phyloP scores from a whole-genome alignment of 139 green algal species.

The Coelastrella sp. region DNA sequence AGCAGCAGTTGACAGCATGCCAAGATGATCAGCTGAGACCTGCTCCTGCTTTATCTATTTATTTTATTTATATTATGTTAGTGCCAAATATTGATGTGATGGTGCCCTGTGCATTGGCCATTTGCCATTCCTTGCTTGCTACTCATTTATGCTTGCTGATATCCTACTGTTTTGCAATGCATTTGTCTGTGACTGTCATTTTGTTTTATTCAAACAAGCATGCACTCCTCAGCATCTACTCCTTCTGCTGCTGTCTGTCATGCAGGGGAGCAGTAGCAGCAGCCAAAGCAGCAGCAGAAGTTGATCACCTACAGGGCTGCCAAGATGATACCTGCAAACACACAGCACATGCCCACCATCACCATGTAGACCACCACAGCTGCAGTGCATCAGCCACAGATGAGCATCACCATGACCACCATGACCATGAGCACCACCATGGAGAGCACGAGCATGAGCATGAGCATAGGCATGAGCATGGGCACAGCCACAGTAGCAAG shows the following conservation, averaged over 20 bases:
- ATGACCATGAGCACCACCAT: slow-evolving; percentile 33
- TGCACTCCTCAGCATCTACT: not conserved
- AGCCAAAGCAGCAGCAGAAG: slow-evolving; percentile 32
- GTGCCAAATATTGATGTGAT: too few relatives aligned
- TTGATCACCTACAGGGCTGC: not conserved
- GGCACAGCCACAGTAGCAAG: slow-evolving; percentile 50
- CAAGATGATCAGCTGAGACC: too few relatives aligned
- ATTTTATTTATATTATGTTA: too few relatives aligned
- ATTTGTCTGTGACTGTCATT: not conserved
- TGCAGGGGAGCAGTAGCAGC: slow-evolving; percentile 70
- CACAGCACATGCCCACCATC: slow-evolving; percentile 51
- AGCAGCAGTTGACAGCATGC: too few relatives aligned
- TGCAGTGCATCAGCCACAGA: slow-evolving; percentile 16
- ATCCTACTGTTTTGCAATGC: too few relatives aligned
- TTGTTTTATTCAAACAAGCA: not conserved
- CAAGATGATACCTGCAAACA: not conserved
- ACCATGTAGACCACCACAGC: slow-evolving; percentile 44
- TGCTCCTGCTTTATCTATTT: too few relatives aligned
- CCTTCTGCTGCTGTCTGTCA: not conserved
- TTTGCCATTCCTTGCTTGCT: too few relatives aligned
- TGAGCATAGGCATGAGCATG: slow-evolving; percentile 44
- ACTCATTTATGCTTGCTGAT: too few relatives aligned
- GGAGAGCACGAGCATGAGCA: slow-evolving; percentile 39
- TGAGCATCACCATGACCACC: slow-evolving; percentile 45
- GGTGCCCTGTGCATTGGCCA: too few relatives aligned